phyloP scores from a whole-genome alignment of 257 asterid species.

The Solanum lycopersicoides region DNA sequence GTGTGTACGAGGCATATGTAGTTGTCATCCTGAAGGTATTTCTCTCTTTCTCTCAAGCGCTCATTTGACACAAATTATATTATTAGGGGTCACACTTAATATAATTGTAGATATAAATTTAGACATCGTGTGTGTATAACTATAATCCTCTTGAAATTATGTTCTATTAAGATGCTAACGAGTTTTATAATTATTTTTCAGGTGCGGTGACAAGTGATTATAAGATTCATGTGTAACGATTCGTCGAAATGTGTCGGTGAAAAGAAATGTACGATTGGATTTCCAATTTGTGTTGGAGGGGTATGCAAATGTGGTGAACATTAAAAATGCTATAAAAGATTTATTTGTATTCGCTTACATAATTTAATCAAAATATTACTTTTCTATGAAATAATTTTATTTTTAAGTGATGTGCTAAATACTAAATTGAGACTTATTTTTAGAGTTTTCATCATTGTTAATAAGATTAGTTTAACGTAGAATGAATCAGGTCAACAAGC shows the following conservation, averaged over 20 bases:
- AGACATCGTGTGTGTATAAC: neutral
- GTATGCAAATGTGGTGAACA: neutral
- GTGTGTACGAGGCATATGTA: neutral
- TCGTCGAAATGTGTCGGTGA: neutral
- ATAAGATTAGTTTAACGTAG: neutral
- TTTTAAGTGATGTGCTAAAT: neutral
- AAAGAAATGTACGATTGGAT: neutral
- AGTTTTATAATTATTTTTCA: neutral
- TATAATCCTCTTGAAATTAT: neutral
- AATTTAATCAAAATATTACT: neutral
- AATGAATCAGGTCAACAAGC: neutral
- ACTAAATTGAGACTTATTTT: neutral
- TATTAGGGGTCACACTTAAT: too few relatives aligned
- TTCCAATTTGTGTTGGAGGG: neutral
- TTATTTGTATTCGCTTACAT: neutral
- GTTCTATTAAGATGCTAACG: neutral
- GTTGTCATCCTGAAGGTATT: neutral
- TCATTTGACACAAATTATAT: too few relatives aligned
- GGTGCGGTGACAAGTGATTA: neutral
- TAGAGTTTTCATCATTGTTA: neutral
- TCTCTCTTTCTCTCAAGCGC: neutral
- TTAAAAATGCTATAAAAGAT: neutral
- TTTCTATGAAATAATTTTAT: neutral
- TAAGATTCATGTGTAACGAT: too few relatives aligned
- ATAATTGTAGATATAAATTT: neutral